A percentile compares a stretch with the other conserved stretches of the same genome.
Conservation (phyloP, 331 rosid species). For the Rosa hybrid region DNA sequence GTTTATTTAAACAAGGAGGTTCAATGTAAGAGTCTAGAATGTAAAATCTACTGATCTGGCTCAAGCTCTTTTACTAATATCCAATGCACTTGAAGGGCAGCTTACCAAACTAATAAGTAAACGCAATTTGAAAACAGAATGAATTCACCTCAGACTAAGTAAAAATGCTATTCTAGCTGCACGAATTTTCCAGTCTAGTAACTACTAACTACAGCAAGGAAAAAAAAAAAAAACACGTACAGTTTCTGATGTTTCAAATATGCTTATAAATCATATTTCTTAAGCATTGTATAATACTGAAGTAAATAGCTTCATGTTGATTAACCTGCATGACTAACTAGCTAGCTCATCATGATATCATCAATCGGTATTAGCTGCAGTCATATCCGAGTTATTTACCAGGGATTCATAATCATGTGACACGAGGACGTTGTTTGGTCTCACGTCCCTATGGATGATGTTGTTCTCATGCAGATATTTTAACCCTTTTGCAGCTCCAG, state of each 20-base stretch:
- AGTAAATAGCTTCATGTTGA: neutral
- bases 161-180: neutral
- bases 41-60: neutral
- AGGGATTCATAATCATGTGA: slow-evolving; percentile 67
- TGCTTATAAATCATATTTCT: neutral
- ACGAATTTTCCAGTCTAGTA: neutral
- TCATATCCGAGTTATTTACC: slow-evolving; percentile 40
- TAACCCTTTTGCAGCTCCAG: slow-evolving; percentile 68
- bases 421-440: slow-evolving; percentile 77
- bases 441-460: slow-evolving; percentile 75
- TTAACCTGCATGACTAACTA: neutral
- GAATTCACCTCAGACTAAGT: neutral
- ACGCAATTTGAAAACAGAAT: neutral
- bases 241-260: neutral
- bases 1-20: neutral
- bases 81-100: neutral
- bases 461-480: slow-evolving; percentile 58
- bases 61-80: neutral
- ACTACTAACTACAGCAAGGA: neutral
- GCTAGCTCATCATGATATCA: neutral
- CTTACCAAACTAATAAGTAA: neutral
- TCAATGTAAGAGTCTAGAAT: neutral
- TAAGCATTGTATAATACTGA: neutral
- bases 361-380: neutral
- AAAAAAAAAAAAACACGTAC: neutral